Conservation (phyloP, 23 red algal genomes). For the Chondrus crispus region DNA sequence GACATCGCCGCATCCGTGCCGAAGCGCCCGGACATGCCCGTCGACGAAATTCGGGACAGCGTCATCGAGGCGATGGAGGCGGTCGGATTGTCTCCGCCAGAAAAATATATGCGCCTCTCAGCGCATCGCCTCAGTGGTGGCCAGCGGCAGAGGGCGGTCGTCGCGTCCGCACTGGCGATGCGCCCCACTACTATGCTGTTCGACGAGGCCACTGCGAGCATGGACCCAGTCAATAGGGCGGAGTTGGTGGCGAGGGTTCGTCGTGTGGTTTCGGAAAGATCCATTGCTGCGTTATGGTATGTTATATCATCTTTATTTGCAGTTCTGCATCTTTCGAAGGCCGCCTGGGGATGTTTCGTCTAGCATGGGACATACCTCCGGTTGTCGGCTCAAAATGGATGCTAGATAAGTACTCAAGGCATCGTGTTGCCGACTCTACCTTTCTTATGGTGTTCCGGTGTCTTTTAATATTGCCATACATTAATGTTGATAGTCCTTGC, state of each 20-base stretch:
- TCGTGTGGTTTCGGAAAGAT: slow-evolving; percentile 1
- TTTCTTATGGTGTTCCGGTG: slow-evolving; percentile 45
- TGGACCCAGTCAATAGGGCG: slow-evolving; percentile 52
- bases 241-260: slow-evolving; percentile 27
- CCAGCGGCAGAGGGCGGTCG: slow-evolving; percentile 65
- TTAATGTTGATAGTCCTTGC: too few relatives aligned
- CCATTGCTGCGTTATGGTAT: slow-evolving; percentile 69
- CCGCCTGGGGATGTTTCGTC: slow-evolving; percentile 28
- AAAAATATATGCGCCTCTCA: background rate
- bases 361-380: slow-evolving; percentile 12
- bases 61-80: slow-evolving; percentile 1
- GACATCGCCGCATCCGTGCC: slow-evolving; percentile 50
- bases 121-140: slow-evolving; percentile 63
- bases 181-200: slow-evolving; percentile 52
- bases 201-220: slow-evolving; percentile 65
- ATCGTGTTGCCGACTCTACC: slow-evolving; percentile 57
- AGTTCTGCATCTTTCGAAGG: slow-evolving; percentile 59
- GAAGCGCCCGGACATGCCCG: background rate
- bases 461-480: too few relatives aligned
- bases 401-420: slow-evolving; percentile 32
- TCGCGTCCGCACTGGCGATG: slow-evolving; percentile 58
- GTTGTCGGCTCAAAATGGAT: slow-evolving; percentile 74
- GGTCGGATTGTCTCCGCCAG: slow-evolving; percentile 27
- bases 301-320: background rate
- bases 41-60: background rate